Evolutionary conservation across 1,139 yeast species (phyloP).

Genomic region (Suhomyces kunorum): DNA sequence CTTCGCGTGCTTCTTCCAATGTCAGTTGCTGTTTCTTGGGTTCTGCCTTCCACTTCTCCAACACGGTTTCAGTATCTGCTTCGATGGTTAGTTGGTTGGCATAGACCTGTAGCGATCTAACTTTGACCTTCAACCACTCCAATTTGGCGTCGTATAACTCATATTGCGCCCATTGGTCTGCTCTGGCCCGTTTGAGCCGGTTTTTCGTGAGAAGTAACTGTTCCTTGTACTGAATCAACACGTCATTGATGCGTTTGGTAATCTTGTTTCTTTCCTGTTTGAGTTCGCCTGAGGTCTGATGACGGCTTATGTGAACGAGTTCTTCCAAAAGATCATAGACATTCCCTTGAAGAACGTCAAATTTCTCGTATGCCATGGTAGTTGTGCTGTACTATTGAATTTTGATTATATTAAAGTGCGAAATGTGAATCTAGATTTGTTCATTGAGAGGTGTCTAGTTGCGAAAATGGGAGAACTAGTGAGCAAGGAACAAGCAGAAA

Average conservation of each 20-base stretch:
- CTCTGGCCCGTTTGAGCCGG: slow-evolving; percentile 7
- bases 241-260: slow-evolving; percentile 14
- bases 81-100: slow-evolving; percentile 18
- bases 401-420: too few species aligned
- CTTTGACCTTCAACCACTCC: slow-evolving; percentile 16
- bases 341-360: slow-evolving; percentile 14
- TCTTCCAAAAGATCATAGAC: slow-evolving; percentile 15
- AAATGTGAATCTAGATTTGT: too few species aligned
- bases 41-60: slow-evolving; percentile 15
- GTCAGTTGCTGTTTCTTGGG: slow-evolving; percentile 1
- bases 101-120: slow-evolving; percentile 21
- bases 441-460: too few species aligned
- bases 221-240: slow-evolving; percentile 15
- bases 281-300: slow-evolving; percentile 11
- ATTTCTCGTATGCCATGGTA: slow-evolving; percentile 9
- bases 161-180: slow-evolving; percentile 9
- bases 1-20: slow-evolving; percentile 10
- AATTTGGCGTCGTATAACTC: slow-evolving; percentile 20
- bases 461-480: too few species aligned
- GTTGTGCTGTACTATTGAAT: too few species aligned
- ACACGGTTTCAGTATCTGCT: slow-evolving; percentile 19
- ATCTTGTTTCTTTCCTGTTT: slow-evolving; percentile 12
- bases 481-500: neutral
- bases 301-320: slow-evolving; percentile 12
- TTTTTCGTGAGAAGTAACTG: slow-evolving; percentile 7